Evolutionary conservation across 2,329 filamentous ascomycete species (phyloP).

Genomic region (Geosmithia putterillii): DNA sequence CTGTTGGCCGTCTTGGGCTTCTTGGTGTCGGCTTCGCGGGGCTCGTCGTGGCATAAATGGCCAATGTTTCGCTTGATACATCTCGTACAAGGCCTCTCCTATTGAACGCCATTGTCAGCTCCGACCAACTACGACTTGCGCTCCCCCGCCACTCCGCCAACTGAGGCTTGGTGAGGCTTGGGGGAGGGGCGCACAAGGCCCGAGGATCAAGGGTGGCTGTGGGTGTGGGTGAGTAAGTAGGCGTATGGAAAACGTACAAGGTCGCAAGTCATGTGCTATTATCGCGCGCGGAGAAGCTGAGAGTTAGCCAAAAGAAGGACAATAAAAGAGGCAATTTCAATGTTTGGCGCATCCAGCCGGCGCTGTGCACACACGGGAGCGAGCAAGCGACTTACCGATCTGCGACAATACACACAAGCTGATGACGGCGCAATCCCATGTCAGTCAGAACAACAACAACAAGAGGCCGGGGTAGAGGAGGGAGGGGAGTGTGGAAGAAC

Average conservation of each 20-base stretch:
- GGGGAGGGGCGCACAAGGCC: neutral
- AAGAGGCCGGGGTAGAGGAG: conserved; percentile 7
- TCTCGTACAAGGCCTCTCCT: conserved; percentile 92
- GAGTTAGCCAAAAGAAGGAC: too few species aligned
- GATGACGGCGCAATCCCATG: conserved; percentile 5
- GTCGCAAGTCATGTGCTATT: conserved; percentile 87
- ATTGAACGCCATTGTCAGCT: conserved; percentile 7
- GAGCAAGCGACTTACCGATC: conserved; percentile 79
- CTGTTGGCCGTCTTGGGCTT: conserved; percentile 55
- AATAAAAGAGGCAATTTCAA: too few species aligned
- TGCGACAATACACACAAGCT: conserved; percentile 83
- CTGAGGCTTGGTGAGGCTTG: neutral
- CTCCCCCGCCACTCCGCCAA: neutral
- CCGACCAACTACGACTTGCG: neutral
- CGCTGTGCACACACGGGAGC: neutral
- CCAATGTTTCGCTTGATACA: conserved; percentile 99
- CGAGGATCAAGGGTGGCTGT: neutral
- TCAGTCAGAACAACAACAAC: conserved; percentile 6
- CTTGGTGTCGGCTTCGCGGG: conserved; percentile 71
- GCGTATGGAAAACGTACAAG: conserved; percentile 72
- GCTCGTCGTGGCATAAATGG: conserved; percentile 96
- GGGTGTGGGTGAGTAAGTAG: too few species aligned
- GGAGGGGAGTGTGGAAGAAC: conserved; percentile 11
- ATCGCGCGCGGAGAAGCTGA: neutral
- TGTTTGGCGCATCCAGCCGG: neutral